phyloP scores from a whole-genome alignment of 2,329 filamentous ascomycete species.

The Calcarisporium arbuscula region DNA sequence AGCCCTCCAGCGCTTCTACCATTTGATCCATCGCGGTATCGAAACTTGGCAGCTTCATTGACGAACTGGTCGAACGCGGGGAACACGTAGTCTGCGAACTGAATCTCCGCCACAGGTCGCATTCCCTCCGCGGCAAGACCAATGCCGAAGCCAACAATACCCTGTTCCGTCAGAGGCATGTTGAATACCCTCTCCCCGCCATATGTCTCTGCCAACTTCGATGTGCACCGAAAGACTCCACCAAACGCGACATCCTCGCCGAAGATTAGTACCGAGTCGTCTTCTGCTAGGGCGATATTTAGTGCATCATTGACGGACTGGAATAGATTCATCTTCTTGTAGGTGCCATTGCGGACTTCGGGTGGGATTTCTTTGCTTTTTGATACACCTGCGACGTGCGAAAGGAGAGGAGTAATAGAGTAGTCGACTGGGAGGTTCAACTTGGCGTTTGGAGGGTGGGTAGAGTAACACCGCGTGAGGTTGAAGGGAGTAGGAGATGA shows the following conservation, averaged over 20 bases:
- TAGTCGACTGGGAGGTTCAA: slow-evolving; percentile 89
- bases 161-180: slow-evolving; percentile 89
- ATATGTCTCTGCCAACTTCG: slow-evolving; percentile 83
- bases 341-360: slow-evolving; percentile 59
- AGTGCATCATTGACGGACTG: slow-evolving; percentile 90
- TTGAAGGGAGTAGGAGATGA: slow-evolving; percentile 13
- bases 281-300: slow-evolving; percentile 70
- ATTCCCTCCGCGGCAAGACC: slow-evolving; percentile 86
- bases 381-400: slow-evolving; percentile 70
- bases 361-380: slow-evolving; percentile 64
- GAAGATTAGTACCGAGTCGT: slow-evolving; percentile 84
- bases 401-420: slow-evolving; percentile 69
- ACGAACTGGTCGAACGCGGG: slow-evolving; percentile 92
- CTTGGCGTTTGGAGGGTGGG: slow-evolving; percentile 51
- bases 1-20: slow-evolving; percentile 65
- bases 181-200: slow-evolving; percentile 91
- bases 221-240: slow-evolving; percentile 90
- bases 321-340: slow-evolving; percentile 87
- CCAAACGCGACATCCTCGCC: slow-evolving; percentile 97
- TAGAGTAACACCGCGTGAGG: slow-evolving; percentile 39
- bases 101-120: slow-evolving; percentile 88
- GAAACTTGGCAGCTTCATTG: slow-evolving; percentile 84
- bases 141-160: slow-evolving; percentile 89
- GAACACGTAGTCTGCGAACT: slow-evolving; percentile 92
- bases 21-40: slow-evolving; percentile 63